phyloP scores from a whole-genome alignment of 2,329 filamentous ascomycete genomes.

The Hirsutella thompsonii region DNA sequence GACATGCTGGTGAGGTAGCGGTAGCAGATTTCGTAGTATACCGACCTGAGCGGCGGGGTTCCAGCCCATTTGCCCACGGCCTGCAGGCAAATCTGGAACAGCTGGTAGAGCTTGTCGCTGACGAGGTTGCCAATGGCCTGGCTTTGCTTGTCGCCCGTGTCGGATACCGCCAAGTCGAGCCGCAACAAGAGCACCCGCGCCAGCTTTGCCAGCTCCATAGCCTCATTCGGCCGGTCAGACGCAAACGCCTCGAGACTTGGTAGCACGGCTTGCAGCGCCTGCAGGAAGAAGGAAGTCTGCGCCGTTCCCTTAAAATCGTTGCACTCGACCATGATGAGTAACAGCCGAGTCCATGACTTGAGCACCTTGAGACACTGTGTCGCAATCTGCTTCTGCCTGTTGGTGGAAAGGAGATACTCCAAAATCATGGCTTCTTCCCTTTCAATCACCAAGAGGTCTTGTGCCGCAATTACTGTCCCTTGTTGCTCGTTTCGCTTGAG shows the following conservation, averaged over 20 bases:
- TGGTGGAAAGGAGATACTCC: constrained; percentile 48
- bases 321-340: constrained; percentile 71
- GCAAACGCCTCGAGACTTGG: constrained; percentile 76
- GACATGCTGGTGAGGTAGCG: constrained; percentile 65
- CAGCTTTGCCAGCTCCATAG: constrained; percentile 65
- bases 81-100: constrained; percentile 77
- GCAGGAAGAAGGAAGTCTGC: constrained; percentile 68
- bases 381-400: constrained; percentile 46
- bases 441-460: constrained; percentile 37
- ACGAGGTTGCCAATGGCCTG: constrained; percentile 54
- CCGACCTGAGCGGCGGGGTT: constrained; percentile 59
- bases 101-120: constrained; percentile 78
- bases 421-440: constrained; percentile 47
- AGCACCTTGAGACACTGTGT: constrained; percentile 54
- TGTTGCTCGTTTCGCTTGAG: constrained; percentile 53
- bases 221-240: constrained; percentile 53
- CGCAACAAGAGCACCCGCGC: constrained; percentile 60
- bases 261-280: constrained; percentile 75
- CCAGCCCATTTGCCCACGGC: constrained; percentile 65
- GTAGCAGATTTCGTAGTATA: constrained; percentile 87
- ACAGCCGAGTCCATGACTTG: constrained; percentile 70
- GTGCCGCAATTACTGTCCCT: constrained; percentile 33
- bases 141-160: constrained; percentile 27
- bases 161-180: constrained; percentile 41
- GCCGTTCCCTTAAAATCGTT: constrained; percentile 65